Conservation (phyloP, 495 filamentous ascomycete species). For the Aspergillus coremiiformis region DNA sequence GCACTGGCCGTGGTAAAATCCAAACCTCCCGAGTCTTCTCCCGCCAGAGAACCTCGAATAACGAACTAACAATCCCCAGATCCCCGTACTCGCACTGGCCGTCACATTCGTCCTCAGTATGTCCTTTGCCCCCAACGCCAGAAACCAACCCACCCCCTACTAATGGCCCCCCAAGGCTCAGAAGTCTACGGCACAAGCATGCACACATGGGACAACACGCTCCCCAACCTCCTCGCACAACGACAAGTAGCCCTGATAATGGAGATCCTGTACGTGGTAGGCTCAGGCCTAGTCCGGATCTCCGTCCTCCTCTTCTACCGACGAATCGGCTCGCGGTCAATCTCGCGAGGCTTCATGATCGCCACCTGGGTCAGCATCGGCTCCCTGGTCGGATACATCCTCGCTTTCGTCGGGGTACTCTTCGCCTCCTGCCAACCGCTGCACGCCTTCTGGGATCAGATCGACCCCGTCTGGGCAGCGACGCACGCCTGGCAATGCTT, state of each 20-base stretch:
- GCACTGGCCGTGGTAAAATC: conserved; percentile 1
- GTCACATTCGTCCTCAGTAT: not conserved
- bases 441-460: conserved; percentile 3
- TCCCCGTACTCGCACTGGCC: not conserved
- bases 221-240: conserved; percentile 1
- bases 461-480: conserved; percentile 2
- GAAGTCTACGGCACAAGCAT: conserved; percentile 2
- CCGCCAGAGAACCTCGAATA: not conserved
- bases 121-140: not conserved
- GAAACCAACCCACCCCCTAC: too few species aligned
- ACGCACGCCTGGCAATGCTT: conserved; percentile 1
- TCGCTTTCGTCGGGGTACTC: conserved; percentile 5
- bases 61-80: not conserved
- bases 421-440: conserved; percentile 5
- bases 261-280: conserved; percentile 6
- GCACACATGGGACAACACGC: conserved; percentile 7
- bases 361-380: conserved; percentile 6
- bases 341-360: conserved; percentile 2
- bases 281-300: not conserved
- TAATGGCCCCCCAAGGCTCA: not conserved
- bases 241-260: conserved; percentile 5
- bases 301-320: conserved; percentile 10
- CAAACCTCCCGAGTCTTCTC: not conserved
- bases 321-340: conserved; percentile 3
- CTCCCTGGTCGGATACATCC: conserved; percentile 4